These are phyloP conservation scores for Ormosia semicastrata DNA, from an alignment of 306 rosid genomes.

Conservation along the genomic window DNA sequence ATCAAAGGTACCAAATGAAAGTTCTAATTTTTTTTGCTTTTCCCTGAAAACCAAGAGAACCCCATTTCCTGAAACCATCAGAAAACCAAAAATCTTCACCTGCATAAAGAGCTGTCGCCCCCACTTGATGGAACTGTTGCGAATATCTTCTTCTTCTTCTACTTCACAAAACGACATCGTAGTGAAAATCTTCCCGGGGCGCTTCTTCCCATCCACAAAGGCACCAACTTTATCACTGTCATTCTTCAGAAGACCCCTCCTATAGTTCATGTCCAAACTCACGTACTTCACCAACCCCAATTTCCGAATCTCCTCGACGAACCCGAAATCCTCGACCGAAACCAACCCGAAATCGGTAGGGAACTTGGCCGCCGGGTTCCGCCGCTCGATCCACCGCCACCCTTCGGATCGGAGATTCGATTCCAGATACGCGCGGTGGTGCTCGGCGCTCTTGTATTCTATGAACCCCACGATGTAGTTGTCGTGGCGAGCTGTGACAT, in stretches of 20 bases:
- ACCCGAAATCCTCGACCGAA: constrained; percentile 50
- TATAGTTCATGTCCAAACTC: constrained; percentile 63
- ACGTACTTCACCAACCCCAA: constrained; percentile 74
- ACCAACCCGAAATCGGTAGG: constrained; percentile 88
- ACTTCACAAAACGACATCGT: constrained; percentile 72
- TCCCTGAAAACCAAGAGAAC: background rate
- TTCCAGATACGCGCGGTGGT: constrained; percentile 61
- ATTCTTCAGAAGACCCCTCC: constrained; percentile 57
- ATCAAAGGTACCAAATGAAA: too few species aligned
- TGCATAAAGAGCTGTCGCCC: constrained; percentile 65
- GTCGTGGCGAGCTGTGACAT: background rate
- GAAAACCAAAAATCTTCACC: constrained; percentile 37
- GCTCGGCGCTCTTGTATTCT: constrained; percentile 54
- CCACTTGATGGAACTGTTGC: constrained; percentile 49
- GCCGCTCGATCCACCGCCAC: constrained; percentile 89
- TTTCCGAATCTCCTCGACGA: constrained; percentile 49
- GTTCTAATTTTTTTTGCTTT: background rate
- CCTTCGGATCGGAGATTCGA: constrained; percentile 49
- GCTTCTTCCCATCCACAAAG: constrained; percentile 71
- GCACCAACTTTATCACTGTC: constrained; percentile 47
- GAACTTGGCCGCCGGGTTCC: constrained; percentile 68
- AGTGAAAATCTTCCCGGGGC: constrained; percentile 90
- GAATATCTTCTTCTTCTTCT: constrained; percentile 20
- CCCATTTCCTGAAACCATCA: too few species aligned
- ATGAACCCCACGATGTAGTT: constrained; percentile 75